Evolutionary conservation across 768 basidiomycete genomes (phyloP).

Genomic region (Tylopilus balloui): DNA sequence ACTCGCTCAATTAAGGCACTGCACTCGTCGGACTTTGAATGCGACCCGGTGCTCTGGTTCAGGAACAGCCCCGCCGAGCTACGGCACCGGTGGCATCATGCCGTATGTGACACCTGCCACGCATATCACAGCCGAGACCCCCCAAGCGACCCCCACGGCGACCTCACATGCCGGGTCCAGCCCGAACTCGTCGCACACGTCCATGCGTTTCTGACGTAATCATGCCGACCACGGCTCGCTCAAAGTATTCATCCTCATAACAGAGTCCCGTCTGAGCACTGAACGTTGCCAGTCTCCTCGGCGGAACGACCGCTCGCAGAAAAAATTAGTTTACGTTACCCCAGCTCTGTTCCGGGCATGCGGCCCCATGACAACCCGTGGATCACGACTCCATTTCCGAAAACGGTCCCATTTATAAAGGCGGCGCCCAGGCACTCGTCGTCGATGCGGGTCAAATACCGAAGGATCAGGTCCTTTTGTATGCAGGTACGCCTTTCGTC

Average conservation of each 20-base stretch:
- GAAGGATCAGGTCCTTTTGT: too few relatives aligned
- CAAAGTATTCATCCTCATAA: too few relatives aligned
- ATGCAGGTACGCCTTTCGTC: background rate
- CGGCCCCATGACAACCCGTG: too few relatives aligned
- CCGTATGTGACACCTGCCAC: constrained; percentile 19
- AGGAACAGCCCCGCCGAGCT: constrained; percentile 34
- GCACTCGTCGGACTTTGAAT: constrained; percentile 32
- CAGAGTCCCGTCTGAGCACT: too few relatives aligned
- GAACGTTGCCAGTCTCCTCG: too few relatives aligned
- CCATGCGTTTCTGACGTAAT: background rate
- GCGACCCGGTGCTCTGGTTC: constrained; percentile 21
- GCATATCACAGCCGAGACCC: constrained; percentile 21
- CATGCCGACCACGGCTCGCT: background rate
- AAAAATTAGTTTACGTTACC: too few relatives aligned
- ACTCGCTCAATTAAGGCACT: constrained; percentile 35
- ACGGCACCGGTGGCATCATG: constrained; percentile 32
- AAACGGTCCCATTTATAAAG: too few relatives aligned
- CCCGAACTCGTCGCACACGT: constrained; percentile 8
- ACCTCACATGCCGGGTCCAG: constrained; percentile 6
- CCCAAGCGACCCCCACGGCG: constrained; percentile 20
- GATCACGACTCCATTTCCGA: too few relatives aligned
- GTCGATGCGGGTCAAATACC: background rate
- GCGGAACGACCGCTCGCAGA: too few relatives aligned
- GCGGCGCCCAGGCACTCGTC: background rate
- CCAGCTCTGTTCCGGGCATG: too few relatives aligned